Percentiles rank a stretch among this genome's conserved stretches.
Evolutionary conservation across 1,284 basidiomycete species (phyloP).

Genomic region (Microstroma glucosiphilum): DNA sequence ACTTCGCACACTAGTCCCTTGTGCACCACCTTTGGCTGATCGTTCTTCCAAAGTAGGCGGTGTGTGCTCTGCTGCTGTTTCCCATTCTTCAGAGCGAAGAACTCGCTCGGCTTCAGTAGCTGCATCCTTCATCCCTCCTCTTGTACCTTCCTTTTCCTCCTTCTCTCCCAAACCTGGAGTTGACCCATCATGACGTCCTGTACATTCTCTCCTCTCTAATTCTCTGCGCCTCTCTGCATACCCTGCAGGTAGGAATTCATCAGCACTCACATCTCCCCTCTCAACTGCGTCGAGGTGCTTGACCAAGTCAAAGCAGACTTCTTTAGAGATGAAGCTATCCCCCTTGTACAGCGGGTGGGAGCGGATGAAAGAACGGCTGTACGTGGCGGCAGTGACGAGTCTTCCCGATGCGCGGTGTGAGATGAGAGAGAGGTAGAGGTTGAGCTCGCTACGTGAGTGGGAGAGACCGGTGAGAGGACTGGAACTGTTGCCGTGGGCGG

Average conservation of each 20-base stretch:
- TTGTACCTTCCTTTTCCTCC: too few relatives aligned
- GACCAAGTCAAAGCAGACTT: constrained; percentile 85
- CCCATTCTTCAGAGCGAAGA: too few relatives aligned
- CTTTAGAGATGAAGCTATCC: constrained; percentile 80
- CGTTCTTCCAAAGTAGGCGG: too few relatives aligned
- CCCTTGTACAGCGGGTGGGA: constrained; percentile 81
- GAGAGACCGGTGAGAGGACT: constrained; percentile 60
- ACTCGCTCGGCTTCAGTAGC: too few relatives aligned
- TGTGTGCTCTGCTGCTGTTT: too few relatives aligned
- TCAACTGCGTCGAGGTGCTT: constrained; percentile 79
- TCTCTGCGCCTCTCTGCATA: constrained; percentile 26
- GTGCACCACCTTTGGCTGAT: too few relatives aligned
- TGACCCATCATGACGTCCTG: not conserved
- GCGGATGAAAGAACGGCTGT: constrained; percentile 86
- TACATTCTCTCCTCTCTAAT: not conserved
- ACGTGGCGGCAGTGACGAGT: constrained; percentile 81
- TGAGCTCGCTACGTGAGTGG: constrained; percentile 63
- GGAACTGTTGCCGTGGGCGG: too few relatives aligned
- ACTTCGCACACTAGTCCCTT: too few relatives aligned
- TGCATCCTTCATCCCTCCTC: too few relatives aligned
- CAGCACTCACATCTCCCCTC: constrained; percentile 41
- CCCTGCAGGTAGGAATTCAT: constrained; percentile 41
- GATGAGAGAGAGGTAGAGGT: constrained; percentile 50
- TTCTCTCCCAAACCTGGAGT: too few relatives aligned
- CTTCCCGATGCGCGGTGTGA: constrained; percentile 74